Base-by-base conservation (phyloP, 371 early-diverging fungal genomes). In the Nosema muscidifuracis region DNA sequence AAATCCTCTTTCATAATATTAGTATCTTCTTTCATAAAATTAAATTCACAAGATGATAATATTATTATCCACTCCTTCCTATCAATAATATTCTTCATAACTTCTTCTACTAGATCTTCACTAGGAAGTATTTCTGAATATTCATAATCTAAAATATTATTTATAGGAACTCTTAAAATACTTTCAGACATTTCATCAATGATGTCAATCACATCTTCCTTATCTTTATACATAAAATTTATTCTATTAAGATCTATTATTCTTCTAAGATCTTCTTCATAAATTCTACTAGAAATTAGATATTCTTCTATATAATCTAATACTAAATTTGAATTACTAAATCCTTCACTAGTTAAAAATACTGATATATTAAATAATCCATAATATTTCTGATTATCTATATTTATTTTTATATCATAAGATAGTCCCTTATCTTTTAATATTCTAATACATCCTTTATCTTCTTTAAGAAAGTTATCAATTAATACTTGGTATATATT, bases 51-150 rank as follows among this genome's bases (percentile, higher is more conserved):
- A 31, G 26, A 18, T 16, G 42, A 20, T 33, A 65, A 55, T 31
- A 80, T 38, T 18, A 76, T 60, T 24, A 81, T 13, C 82, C 82
- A 82, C 33, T 77, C 57, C 0, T 56, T 36, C 15, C 51, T 38
- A 58, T 80, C 60, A 30, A 16, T 16, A n/a, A 71, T 55, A 13
- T 18, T 16, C 3, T 57, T 31, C 7, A 82, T 15, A 0, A 73
- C 10, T 33, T 50, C 28, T 9, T 33, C 26, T 26, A 82, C 70
- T 30, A 78, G 57, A 24, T 72, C 66, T 13, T 47, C 22, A 44
- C 78, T 74, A 31, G 64, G 75, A 0, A 55, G 47, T 22, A 77
- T 74, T 58, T 67, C 67, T 9, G 65, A 38, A 57, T 76, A 64
- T 15, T 55, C 58, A 62, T 74, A 43, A 43, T 73, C 65, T 15